These are phyloP conservation scores for Nicotiana paniculata DNA, from an alignment of 257 asterid genomes.

Conservation along the genomic window DNA sequence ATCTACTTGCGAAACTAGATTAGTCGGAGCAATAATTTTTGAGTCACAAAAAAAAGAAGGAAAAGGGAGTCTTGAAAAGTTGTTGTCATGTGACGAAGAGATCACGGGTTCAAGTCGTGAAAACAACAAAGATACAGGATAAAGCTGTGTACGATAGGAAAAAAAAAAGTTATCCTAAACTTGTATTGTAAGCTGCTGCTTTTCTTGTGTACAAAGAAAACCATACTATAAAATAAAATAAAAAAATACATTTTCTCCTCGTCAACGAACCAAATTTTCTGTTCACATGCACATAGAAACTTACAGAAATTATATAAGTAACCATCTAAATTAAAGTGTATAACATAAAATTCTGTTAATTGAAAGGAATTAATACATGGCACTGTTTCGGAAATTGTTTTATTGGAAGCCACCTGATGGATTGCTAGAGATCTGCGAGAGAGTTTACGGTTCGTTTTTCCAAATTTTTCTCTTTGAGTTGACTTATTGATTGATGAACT, in stretches of 20 bases:
- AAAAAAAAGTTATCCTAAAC: not conserved
- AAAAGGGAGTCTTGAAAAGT: too few relatives aligned
- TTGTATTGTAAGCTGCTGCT: not conserved
- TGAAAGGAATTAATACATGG: slow-evolving; percentile 17
- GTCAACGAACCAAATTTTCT: not conserved
- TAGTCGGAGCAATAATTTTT: too few relatives aligned
- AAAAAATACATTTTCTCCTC: not conserved
- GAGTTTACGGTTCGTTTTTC: slow-evolving; percentile 13
- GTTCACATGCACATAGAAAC: not conserved
- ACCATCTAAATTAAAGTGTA: not conserved
- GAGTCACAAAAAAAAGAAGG: too few relatives aligned
- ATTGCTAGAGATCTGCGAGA: slow-evolving; percentile 47
- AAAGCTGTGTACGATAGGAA: too few relatives aligned
- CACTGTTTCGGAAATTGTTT: slow-evolving; percentile 40
- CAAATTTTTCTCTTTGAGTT: not conserved
- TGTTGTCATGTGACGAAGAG: too few relatives aligned
- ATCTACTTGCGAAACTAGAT: too few relatives aligned
- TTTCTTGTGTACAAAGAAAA: not conserved
- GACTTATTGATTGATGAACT: not conserved
- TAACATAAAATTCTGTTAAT: not conserved
- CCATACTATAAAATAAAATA: not conserved
- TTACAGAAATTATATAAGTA: not conserved
- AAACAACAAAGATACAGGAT: too few relatives aligned
- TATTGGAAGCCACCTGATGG: slow-evolving; percentile 56
- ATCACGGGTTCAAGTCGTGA: too few relatives aligned